Percentiles rank a stretch among this genome's conserved stretches.
phyloP scores from a whole-genome alignment of 2,329 filamentous ascomycete genomes.

The Botrytis deweyae region DNA sequence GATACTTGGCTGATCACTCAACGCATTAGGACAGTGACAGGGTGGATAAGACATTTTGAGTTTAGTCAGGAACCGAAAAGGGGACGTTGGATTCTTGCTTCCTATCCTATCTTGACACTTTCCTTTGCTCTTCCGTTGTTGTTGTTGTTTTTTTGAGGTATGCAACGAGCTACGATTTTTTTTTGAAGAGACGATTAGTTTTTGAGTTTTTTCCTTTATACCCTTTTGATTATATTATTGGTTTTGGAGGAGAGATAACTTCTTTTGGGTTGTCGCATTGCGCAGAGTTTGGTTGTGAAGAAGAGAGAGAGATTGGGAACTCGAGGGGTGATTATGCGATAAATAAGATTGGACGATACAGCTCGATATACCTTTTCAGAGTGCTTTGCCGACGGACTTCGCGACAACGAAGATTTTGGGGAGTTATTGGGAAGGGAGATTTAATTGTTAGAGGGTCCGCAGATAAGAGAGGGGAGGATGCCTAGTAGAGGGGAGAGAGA shows the following conservation, averaged over 20 bases:
- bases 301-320: background rate
- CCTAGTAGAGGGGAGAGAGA: slow-evolving; percentile 11
- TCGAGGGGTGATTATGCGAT: slow-evolving; percentile 15
- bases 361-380: background rate
- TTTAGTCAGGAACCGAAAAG: slow-evolving; percentile 12
- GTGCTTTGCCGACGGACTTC: background rate
- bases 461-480: slow-evolving; percentile 10
- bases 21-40: background rate
- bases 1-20: background rate
- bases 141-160: background rate
- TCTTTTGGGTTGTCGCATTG: background rate
- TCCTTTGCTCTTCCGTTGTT: background rate
- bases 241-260: background rate
- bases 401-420: background rate
- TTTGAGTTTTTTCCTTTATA: background rate
- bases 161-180: slow-evolving; percentile 4
- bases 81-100: slow-evolving; percentile 6
- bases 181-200: background rate
- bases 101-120: background rate
- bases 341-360: slow-evolving; percentile 1
- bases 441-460: background rate
- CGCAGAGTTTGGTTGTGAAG: background rate
- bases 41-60: background rate
- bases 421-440: background rate
- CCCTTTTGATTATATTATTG: background rate